These are phyloP conservation scores for Saprolegnia parasitica DNA, from an alignment of 352 stramenopile species.

Conservation along the genomic window DNA sequence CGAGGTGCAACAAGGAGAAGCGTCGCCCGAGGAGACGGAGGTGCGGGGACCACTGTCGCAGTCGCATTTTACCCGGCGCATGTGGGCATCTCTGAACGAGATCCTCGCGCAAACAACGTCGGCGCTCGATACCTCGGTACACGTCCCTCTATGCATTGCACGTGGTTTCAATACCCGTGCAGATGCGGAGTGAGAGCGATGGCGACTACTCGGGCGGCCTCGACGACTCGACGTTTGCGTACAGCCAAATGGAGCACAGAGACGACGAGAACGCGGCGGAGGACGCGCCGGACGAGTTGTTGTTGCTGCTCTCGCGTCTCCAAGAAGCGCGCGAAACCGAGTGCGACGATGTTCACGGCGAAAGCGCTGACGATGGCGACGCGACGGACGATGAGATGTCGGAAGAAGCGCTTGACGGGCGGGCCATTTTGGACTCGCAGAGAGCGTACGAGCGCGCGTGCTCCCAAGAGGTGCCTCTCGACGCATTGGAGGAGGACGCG, in stretches of 20 bases:
- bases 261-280: conserved; percentile 24
- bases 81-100: conserved; percentile 54
- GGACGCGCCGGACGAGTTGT: conserved; percentile 31
- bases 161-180: background rate
- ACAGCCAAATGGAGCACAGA: conserved; percentile 39
- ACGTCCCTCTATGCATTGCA: background rate
- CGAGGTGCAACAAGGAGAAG: background rate
- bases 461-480: conserved; percentile 4
- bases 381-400: conserved; percentile 25
- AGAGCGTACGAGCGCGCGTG: conserved; percentile 31
- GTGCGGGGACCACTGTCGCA: conserved; percentile 49
- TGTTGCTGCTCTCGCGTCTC: conserved; percentile 13
- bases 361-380: conserved; percentile 49
- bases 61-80: conserved; percentile 76
- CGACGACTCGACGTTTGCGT: conserved; percentile 33
- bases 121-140: background rate
- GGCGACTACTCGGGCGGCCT: background rate
- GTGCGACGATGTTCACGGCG: conserved; percentile 28
- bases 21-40: background rate
- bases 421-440: conserved; percentile 67
- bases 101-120: conserved; percentile 50
- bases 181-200: conserved; percentile 1
- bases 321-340: background rate
- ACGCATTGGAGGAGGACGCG: conserved; percentile 5
- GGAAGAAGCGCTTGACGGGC: background rate